Conservation (phyloP, 208 protist species). For the Acanthamoeba castellanii region DNA sequence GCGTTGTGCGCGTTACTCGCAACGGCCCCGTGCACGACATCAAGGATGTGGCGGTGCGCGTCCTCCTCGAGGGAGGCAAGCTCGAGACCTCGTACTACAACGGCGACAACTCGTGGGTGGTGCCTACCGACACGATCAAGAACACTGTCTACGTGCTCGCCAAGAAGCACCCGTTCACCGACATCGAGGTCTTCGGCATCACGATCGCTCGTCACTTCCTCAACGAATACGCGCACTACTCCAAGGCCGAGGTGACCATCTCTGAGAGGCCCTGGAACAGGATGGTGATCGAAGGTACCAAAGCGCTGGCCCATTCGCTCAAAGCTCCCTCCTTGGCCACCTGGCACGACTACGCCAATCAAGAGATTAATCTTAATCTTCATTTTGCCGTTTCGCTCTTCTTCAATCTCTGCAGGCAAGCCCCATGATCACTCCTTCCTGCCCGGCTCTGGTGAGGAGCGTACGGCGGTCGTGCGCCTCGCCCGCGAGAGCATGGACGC, state of each 20-base stretch:
- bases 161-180: constrained; percentile 73
- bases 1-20: constrained; percentile 76
- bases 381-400: neutral
- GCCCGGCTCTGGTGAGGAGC: constrained; percentile 62
- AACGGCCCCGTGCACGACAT: constrained; percentile 68
- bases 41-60: constrained; percentile 77
- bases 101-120: constrained; percentile 79
- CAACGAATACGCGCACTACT: neutral
- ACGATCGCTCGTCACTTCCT: constrained; percentile 29
- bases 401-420: neutral
- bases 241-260: constrained; percentile 33
- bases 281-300: neutral
- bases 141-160: constrained; percentile 82
- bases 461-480: neutral
- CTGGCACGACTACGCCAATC: no score
- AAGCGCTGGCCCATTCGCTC: no score
- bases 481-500: neutral
- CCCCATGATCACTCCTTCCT: constrained; percentile 77
- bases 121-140: constrained; percentile 82
- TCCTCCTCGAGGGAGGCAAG: constrained; percentile 73
- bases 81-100: constrained; percentile 68
- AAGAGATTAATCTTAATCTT: no score
- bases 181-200: constrained; percentile 64
- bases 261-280: constrained; percentile 57
- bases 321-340: no score